These are phyloP conservation scores for Arabidopsis arenosa DNA, from an alignment of 345 rosid species.

Conservation along the genomic window DNA sequence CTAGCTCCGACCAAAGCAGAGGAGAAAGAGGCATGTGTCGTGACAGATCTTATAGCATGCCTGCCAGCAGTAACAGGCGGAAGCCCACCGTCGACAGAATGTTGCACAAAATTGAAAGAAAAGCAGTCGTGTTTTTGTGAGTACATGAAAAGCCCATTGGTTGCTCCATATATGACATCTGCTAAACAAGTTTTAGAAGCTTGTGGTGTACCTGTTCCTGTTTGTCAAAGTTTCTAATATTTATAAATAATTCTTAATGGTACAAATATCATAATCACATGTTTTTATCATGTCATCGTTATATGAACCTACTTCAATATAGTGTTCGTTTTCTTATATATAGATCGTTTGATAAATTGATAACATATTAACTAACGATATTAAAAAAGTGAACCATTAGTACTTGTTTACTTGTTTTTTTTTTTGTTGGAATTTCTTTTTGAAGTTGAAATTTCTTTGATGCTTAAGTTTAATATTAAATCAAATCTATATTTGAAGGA, in stretches of 20 bases:
- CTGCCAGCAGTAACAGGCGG: constrained; percentile 35
- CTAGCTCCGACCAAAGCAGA: neutral
- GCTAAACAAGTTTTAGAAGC: constrained; percentile 39
- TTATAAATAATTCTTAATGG: neutral
- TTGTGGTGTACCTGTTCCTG: constrained; percentile 53
- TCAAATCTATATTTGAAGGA: neutral
- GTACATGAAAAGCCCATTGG: constrained; percentile 40
- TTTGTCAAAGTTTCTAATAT: constrained; percentile 38
- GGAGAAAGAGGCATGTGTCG: neutral
- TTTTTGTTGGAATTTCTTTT: no score
- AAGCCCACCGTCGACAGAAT: constrained; percentile 40
- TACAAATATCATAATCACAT: neutral
- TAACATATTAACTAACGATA: no score
- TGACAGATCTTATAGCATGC: constrained; percentile 20
- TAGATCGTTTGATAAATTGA: no score
- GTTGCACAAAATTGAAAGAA: constrained; percentile 59
- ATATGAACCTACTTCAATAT: neutral
- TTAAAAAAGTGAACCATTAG: no score
- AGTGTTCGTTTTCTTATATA: neutral
- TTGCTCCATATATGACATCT: neutral
- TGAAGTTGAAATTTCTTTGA: no score
- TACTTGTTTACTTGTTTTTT: no score
- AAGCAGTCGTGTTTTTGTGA: constrained; percentile 63
- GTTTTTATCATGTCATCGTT: neutral
- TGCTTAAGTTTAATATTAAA: no score